These are phyloP conservation scores for Penicillium lagena DNA, from an alignment of 495 filamentous ascomycete genomes.

Conservation along the genomic window DNA sequence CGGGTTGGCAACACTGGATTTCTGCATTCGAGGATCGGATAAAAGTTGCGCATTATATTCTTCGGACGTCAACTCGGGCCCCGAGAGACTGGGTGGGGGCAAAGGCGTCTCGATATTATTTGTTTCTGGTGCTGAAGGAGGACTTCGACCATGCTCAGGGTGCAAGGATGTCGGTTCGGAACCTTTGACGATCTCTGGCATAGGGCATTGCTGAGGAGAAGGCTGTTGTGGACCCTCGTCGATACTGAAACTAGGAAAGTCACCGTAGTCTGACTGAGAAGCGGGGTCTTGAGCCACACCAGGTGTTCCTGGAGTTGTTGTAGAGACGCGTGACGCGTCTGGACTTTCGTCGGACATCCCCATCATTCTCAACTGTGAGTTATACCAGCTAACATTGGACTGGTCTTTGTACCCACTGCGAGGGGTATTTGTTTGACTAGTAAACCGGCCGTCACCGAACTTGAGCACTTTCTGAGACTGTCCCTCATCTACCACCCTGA, in stretches of 20 bases:
- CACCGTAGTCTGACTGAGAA: conserved; percentile 38
- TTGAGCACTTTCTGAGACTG: conserved; percentile 69
- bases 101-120: not conserved
- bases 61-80: conserved; percentile 65
- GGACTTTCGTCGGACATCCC: conserved; percentile 4
- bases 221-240: conserved; percentile 10
- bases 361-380: conserved; percentile 52
- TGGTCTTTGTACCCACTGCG: conserved; percentile 64
- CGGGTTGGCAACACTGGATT: conserved; percentile 81
- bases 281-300: not conserved
- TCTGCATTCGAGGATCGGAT: conserved; percentile 72
- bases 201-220: not conserved
- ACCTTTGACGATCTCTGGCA: not conserved
- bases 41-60: conserved; percentile 83
- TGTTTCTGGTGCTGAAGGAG: conserved; percentile 1
- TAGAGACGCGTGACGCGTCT: not conserved
- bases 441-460: conserved; percentile 64
- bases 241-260: conserved; percentile 35
- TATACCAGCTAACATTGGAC: conserved; percentile 73
- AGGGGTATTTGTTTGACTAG: conserved; percentile 56
- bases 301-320: conserved; percentile 4
- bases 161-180: not conserved
- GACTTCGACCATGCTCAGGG: not conserved
- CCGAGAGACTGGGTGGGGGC: conserved; percentile 12
- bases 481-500: conserved; percentile 74